Evolutionary conservation across 495 filamentous ascomycete species (phyloP), one percentile per base, ranked within the genome.

Genomic region (Hyaloscypha variabilis): DNA sequence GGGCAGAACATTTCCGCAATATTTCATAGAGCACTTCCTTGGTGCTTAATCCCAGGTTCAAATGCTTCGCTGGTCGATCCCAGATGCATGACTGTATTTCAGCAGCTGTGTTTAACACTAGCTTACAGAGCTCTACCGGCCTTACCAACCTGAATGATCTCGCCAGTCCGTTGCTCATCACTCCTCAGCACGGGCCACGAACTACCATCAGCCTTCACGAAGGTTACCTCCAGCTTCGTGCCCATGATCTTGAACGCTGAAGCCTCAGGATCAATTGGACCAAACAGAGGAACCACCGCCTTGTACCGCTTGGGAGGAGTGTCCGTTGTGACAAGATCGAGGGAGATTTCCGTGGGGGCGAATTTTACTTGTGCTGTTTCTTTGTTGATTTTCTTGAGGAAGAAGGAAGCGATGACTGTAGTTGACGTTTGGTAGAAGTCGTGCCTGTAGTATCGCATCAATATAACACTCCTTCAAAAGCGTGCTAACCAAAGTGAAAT

Each of bases 371-470:
- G 87, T 42, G 93, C 90, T 6, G 77, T 83, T 21, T 85, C 83
- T 77, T 93, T 95, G 73, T 96, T 88, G 70, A 99, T 96, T 79
- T 97, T 99, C 83, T 98, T 99, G 36, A 97, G 84, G 79, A 95
- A 99, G 62, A 97, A 87, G 21, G 91, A 95, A 8, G 91, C 92
- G 68, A 96, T 97, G 50, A 97, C 91, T 23, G 90, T 85, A 8
- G 85, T 83, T 25, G 88, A 78, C 1, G 95, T 98, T 78, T 99
- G 95, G 79, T 98, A 99, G 80, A 95, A 99, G 75, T 99, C 95
- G 72, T 90, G 87, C 55, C 92, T 93, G 58, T 62, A n/a, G 29
- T 14, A 57, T 31, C 14, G 36, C 8, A 64, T 67, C 30, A 61
- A 19, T 56, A 34, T 42, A 54, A 21, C 1, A 29, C 55, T 58